Percentiles rank a stretch among this genome's conserved stretches.
phyloP scores from a whole-genome alignment of 306 rosid species.

The Vigna nakashimae region DNA sequence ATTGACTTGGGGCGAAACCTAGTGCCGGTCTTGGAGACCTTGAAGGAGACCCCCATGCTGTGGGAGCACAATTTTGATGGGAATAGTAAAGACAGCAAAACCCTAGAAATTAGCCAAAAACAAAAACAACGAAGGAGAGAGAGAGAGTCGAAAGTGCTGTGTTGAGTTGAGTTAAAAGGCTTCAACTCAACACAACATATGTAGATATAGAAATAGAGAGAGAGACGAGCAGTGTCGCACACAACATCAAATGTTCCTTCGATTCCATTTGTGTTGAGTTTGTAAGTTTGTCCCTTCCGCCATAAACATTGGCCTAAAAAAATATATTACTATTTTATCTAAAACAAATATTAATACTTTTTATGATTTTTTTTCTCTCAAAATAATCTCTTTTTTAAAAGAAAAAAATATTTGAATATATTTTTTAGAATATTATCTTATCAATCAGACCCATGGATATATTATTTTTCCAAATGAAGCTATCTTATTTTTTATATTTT shows the following conservation, averaged over 20 bases:
- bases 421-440: too few species aligned
- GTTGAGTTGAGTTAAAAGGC: not conserved
- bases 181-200: not conserved
- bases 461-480: too few species aligned
- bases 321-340: too few species aligned
- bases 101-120: slow-evolving; percentile 43
- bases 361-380: too few species aligned
- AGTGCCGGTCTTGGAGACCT: slow-evolving; percentile 56
- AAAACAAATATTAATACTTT: too few species aligned
- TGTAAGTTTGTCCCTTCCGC: too few species aligned
- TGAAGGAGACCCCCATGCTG: slow-evolving; percentile 59
- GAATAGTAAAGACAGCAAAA: slow-evolving; percentile 27
- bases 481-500: too few species aligned
- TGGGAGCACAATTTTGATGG: not conserved
- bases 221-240: not conserved
- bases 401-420: too few species aligned
- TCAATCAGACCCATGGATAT: too few species aligned
- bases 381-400: too few species aligned
- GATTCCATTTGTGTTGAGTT: not conserved
- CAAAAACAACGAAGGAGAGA: not conserved
- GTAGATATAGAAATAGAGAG: too few species aligned
- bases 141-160: not conserved
- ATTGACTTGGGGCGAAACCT: slow-evolving; percentile 54
- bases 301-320: too few species aligned
- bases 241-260: not conserved